Percentiles rank a stretch among this genome's conserved stretches.
These are phyloP conservation scores for Aspergillus nanangensis DNA, from an alignment of 495 filamentous ascomycete species.

Conservation along the genomic window DNA sequence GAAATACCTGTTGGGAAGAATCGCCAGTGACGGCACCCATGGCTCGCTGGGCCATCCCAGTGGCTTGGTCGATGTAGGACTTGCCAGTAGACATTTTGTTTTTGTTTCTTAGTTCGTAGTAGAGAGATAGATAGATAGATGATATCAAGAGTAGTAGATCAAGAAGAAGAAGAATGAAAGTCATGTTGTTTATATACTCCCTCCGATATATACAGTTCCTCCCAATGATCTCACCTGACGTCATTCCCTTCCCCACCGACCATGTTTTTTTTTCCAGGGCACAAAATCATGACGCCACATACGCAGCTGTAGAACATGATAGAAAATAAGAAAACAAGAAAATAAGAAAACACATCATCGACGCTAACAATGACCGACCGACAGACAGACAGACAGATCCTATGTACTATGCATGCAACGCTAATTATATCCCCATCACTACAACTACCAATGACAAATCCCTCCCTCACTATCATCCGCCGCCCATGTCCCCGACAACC, in stretches of 20 bases:
- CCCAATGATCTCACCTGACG: too few relatives aligned
- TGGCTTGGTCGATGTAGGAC: constrained; percentile 76
- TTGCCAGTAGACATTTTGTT: constrained; percentile 70
- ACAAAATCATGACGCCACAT: too few relatives aligned
- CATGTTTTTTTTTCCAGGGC: too few relatives aligned
- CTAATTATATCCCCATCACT: background rate
- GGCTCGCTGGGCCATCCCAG: constrained; percentile 65
- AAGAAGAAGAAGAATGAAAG: background rate
- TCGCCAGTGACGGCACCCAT: constrained; percentile 74
- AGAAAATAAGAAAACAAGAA: background rate
- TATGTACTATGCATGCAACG: background rate
- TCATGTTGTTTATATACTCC: too few relatives aligned
- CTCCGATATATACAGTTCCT: too few relatives aligned
- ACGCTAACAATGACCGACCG: too few relatives aligned
- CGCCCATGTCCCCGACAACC: constrained; percentile 80
- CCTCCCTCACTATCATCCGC: constrained; percentile 79
- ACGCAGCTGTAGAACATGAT: too few relatives aligned
- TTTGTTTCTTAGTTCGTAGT: constrained; percentile 11
- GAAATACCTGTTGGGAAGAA: constrained; percentile 52
- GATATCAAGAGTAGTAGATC: constrained; percentile 4
- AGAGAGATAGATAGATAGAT: constrained; percentile 2
- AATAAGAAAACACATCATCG: background rate
- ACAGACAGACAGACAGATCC: background rate
- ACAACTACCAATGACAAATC: constrained; percentile 56
- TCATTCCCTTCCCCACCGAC: too few relatives aligned